Evolutionary conservation across 2,329 filamentous ascomycete species (phyloP), one percentile per base, ranked within the genome.

Genomic region (Venturia pyrina): DNA sequence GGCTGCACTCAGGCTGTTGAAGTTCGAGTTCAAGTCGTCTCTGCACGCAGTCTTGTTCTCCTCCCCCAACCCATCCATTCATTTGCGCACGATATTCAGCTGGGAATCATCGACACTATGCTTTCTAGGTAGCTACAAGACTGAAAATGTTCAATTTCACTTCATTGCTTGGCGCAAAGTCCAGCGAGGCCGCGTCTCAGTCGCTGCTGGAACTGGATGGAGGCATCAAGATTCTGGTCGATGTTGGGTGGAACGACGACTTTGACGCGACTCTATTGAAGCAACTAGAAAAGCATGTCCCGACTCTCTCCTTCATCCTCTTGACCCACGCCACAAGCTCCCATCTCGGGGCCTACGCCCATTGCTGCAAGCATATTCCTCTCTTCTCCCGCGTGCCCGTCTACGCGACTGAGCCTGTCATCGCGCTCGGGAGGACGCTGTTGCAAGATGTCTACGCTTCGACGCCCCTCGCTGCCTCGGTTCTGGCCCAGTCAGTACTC

Each of bases 161-260:
- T 73, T 88, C 95, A 60, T 82, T 99, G 66, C 88, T 96, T 71
- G 95, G 95, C 75, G 93, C 95, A 68, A 91, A 96, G 73, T 93
- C 91, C 63, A 86, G 89, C 70, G 95, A 91, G 60, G 83, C 87
- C 67, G 93, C 93, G 56, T 96, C 92, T 69, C 92, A 97, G 76
- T 98, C 95, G n/a, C 85, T 99, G 44, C 82, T 99, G 61, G 93
- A 98, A 80, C 89, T 99, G 66, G 95, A 99, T 79, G 93, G 93
- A 69, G 95, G 93, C 67, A 89, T 99, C 78, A 98, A 98, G 77
- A 87, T 99, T 64, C 84, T 99, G 65, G 86, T 99, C 46, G 93
- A 97, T 74, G 88, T 97, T 57, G 95, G 95, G 67, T 99, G 95
- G 95, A 93, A 98, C 75, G 91, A 96, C 75, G 85, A 85, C 1